These are phyloP conservation scores for Microcyclospora pomicola DNA, from an alignment of 2,329 filamentous ascomycete species.

Conservation along the genomic window DNA sequence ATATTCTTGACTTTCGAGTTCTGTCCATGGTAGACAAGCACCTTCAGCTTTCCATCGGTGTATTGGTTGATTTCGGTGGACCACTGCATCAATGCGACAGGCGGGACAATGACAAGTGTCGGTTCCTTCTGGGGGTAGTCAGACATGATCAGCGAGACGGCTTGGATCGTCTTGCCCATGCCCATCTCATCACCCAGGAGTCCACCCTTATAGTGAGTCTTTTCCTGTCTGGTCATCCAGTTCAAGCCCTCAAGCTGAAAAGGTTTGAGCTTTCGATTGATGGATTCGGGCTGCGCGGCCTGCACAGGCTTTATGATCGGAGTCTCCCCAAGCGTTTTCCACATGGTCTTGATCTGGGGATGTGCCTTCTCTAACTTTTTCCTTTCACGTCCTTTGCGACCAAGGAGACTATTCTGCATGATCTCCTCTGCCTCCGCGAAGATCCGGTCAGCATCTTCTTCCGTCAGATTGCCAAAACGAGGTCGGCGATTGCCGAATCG, in stretches of 20 bases:
- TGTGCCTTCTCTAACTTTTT: constrained; percentile 60
- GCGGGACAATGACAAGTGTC: constrained; percentile 77
- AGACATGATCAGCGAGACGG: constrained; percentile 95
- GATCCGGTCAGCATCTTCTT: constrained; percentile 7
- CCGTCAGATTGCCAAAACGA: constrained; percentile 14
- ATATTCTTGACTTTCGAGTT: constrained; percentile 71
- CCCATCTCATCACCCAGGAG: constrained; percentile 97
- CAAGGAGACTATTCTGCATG: constrained; percentile 5
- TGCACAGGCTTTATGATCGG: constrained; percentile 50
- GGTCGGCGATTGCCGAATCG: constrained; percentile 5
- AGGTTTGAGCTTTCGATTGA: constrained; percentile 72
- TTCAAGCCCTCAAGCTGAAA: constrained; percentile 89
- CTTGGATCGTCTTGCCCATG: constrained; percentile 96
- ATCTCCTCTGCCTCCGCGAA: constrained; percentile 10
- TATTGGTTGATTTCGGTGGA: constrained; percentile 46
- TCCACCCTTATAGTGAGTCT: constrained; percentile 72
- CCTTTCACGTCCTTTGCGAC: constrained; percentile 37
- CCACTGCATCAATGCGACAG: constrained; percentile 94
- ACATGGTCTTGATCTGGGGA: constrained; percentile 71
- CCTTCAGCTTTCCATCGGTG: constrained; percentile 79
- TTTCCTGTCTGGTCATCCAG: constrained; percentile 89
- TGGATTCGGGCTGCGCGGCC: constrained; percentile 59
- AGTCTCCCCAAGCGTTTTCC: constrained; percentile 57
- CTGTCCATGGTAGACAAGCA: constrained; percentile 79
- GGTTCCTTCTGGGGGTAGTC: constrained; percentile 77